Evolutionary conservation across 768 basidiomycete species (phyloP), one percentile per base, ranked within the genome.

Genomic region (Russula brevipes): DNA sequence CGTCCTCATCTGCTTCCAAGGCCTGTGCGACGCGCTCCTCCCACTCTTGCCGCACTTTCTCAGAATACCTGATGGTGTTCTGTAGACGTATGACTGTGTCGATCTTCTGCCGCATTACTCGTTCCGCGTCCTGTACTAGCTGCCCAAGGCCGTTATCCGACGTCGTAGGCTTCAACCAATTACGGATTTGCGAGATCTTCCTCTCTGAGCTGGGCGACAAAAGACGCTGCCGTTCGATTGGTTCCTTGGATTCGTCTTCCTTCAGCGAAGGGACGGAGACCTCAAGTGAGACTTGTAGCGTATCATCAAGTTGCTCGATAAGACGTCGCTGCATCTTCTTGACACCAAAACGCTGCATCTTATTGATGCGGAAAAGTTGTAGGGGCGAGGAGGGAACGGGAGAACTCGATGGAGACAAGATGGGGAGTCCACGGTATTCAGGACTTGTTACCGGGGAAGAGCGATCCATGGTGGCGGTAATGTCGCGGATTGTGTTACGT

Each of bases 11-110:
- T 39, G 77, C 76, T 4, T 81, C 81, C 39, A 95, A 74, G 46
- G 80, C 82, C 69, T 84, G 81, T 64, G 85, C 88, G 14, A 97
- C 88, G 69, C 84, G 86, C 70, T 91, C 89, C 75, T 98, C 89
- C 95, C 96, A 98, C 76, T 98, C 97, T 69, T 89, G 88, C 78
- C 96, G 87, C 36, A 97, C 91, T 77, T 95, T 96, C 78, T 98
- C 97, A 45, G 94, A 87, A 74, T 98, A 98, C 58, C 91, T 82
- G 69, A 99, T 94, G 19, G 94, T 98, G 71, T 96, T 97, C 75
- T 96, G 92, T 86, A 99, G 86, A 44, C 97, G 86, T 66, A 93
- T 89, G 54, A 98, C 91, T 68, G 89, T 94, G 73, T 95, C 94
- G 66, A 94, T 84, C 80, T 99, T 99, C 75, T 91, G 88, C 38